A percentile compares a stretch with the other conserved stretches of the same genome.
These are phyloP conservation scores for Russula griseocarnosa DNA, from an alignment of 768 basidiomycete species.

Conservation along the genomic window DNA sequence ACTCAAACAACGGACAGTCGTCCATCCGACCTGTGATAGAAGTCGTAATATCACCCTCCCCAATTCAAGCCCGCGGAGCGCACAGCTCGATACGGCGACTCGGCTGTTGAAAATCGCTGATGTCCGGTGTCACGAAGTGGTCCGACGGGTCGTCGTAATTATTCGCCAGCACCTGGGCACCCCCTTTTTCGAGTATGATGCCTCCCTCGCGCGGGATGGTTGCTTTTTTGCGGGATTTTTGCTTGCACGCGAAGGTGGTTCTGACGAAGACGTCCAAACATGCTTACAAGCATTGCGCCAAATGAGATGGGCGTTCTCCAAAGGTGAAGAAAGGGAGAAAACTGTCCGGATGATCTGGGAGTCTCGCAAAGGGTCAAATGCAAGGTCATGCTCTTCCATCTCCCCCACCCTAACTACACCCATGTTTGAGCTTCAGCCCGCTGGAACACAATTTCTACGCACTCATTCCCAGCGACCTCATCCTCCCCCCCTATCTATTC, in stretches of 20 bases:
- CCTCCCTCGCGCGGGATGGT: conserved; percentile 82
- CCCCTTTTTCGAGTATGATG: conserved; percentile 76
- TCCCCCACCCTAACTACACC: conserved; percentile 11
- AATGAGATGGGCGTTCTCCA: conserved; percentile 79
- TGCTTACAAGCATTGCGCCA: conserved; percentile 75
- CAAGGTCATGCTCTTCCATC: conserved; percentile 4
- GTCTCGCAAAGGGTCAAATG: conserved; percentile 29
- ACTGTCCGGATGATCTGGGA: conserved; percentile 51
- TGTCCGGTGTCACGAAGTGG: conserved; percentile 43
- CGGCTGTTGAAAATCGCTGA: conserved; percentile 44
- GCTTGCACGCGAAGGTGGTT: conserved; percentile 53
- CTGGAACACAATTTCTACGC: conserved; percentile 19
- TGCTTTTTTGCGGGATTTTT: conserved; percentile 84
- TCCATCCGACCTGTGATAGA: conserved; percentile 28
- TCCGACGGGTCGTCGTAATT: conserved; percentile 45
- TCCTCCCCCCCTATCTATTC: conserved; percentile 28
- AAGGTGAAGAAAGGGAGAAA: conserved; percentile 66
- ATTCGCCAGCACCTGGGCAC: conserved; percentile 49
- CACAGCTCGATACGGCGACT: conserved; percentile 33
- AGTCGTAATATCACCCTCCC: conserved; percentile 24
- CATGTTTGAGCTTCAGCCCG: conserved; percentile 19
- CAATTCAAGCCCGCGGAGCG: conserved; percentile 28
- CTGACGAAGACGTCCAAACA: conserved; percentile 47
- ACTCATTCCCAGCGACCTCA: conserved; percentile 23
- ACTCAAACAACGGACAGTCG: conserved; percentile 56